Percentiles rank a stretch among this genome's conserved stretches.
Conservation (phyloP, 148 eudicot genomes). For the Dysphania ambrosioides region DNA sequence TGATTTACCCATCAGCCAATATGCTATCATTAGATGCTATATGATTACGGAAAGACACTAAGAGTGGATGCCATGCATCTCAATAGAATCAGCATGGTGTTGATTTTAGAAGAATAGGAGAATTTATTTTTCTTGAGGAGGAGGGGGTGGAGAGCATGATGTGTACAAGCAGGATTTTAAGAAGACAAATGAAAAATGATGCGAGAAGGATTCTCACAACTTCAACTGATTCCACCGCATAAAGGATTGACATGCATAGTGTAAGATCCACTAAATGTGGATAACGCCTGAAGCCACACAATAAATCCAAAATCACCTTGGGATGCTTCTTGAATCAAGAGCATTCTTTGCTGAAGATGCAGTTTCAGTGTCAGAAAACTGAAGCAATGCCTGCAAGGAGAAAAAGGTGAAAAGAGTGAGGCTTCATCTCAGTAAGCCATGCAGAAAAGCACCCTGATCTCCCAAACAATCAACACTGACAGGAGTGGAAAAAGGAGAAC, state of each 20-base stretch:
- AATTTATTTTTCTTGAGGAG: neutral
- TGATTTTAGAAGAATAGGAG: neutral
- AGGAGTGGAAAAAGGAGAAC: neutral
- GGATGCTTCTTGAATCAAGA: slow-evolving; percentile 96
- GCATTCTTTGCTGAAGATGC: slow-evolving; percentile 89
- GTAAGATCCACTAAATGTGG: slow-evolving; percentile 37
- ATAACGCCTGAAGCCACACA: slow-evolving; percentile 32
- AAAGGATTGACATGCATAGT: slow-evolving; percentile 42
- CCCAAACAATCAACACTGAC: neutral
- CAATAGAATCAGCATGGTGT: neutral
- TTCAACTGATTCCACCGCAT: slow-evolving; percentile 39
- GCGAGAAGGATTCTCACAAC: slow-evolving; percentile 22
- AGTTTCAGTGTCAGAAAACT: slow-evolving; percentile 87
- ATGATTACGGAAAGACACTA: neutral
- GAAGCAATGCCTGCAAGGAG: slow-evolving; percentile 74
- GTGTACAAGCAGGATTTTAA: neutral
- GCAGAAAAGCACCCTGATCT: neutral
- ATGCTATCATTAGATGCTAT: neutral
- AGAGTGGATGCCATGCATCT: neutral
- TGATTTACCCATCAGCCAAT: neutral
- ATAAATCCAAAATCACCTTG: slow-evolving; percentile 69
- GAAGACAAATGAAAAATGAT: slow-evolving; percentile 11
- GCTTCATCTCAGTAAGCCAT: neutral
- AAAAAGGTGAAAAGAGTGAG: slow-evolving; percentile 17
- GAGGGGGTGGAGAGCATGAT: neutral